Evolutionary conservation across 192 early-diverging fungal genomes (phyloP).

Genomic region (Coemansia sp.): DNA sequence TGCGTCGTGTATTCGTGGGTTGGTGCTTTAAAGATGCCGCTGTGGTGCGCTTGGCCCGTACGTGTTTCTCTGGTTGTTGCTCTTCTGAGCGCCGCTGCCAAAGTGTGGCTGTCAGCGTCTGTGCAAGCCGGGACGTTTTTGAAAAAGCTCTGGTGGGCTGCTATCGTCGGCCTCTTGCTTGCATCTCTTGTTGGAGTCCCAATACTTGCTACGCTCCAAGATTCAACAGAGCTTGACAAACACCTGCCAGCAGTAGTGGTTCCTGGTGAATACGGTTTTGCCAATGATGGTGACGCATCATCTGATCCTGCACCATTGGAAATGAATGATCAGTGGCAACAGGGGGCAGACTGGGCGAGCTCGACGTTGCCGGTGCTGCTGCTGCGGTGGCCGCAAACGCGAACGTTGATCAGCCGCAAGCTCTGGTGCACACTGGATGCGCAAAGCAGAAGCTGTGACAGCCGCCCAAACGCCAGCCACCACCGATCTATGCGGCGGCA

Average conservation of each 20-base stretch:
- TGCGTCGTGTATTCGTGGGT: conserved; percentile 19
- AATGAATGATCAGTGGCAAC: no score
- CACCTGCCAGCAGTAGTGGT: neutral
- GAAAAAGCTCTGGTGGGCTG: neutral
- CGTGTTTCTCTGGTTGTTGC: conserved; percentile 11
- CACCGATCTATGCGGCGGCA: neutral
- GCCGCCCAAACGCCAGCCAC: neutral
- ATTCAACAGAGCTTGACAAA: no score
- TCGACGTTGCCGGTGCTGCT: no score
- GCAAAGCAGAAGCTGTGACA: neutral
- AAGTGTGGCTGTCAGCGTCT: no score
- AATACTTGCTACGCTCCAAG: neutral
- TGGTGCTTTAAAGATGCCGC: neutral
- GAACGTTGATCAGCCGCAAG: neutral
- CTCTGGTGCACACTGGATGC: neutral
- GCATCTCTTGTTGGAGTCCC: conserved; percentile 5
- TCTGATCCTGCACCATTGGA: neutral
- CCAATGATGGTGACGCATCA: neutral
- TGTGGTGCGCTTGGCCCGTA: conserved; percentile 6
- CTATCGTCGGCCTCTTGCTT: neutral
- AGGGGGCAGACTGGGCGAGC: no score
- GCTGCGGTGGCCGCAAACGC: conserved; percentile 35
- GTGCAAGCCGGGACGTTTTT: neutral
- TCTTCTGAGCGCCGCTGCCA: neutral
- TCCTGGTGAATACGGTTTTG: no score